These are phyloP conservation scores for Russula brevipes DNA, from an alignment of 768 basidiomycete genomes.

Conservation along the genomic window DNA sequence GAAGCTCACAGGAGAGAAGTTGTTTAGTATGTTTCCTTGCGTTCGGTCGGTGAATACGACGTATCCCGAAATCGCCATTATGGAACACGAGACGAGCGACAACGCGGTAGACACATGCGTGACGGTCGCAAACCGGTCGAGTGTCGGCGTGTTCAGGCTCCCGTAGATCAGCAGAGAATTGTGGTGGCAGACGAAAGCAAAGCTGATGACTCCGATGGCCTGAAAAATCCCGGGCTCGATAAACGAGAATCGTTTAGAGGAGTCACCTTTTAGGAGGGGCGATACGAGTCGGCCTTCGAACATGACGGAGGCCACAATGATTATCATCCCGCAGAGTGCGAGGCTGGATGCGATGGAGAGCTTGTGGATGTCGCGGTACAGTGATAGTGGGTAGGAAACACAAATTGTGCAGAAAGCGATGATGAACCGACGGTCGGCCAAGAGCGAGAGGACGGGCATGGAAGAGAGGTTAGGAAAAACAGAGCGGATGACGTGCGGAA, in stretches of 20 bases:
- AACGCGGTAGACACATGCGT: constrained; percentile 87
- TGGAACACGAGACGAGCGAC: constrained; percentile 78
- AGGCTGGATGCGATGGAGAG: constrained; percentile 88
- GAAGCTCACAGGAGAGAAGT: constrained; percentile 68
- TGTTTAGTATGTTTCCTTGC: constrained; percentile 95
- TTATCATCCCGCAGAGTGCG: constrained; percentile 87
- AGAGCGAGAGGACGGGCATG: constrained; percentile 68
- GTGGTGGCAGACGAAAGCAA: constrained; percentile 96
- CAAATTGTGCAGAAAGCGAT: constrained; percentile 81
- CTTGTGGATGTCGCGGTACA: constrained; percentile 97
- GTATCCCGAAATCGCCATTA: constrained; percentile 82
- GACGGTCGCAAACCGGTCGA: constrained; percentile 88
- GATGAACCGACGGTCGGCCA: constrained; percentile 85
- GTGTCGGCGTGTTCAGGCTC: constrained; percentile 83
- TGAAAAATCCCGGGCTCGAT: constrained; percentile 81
- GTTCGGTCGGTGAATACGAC: constrained; percentile 87
- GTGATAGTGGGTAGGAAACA: constrained; percentile 90
- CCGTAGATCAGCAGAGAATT: constrained; percentile 97
- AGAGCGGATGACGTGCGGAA: constrained; percentile 88
- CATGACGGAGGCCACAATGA: constrained; percentile 84
- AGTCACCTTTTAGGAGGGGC: constrained; percentile 70
- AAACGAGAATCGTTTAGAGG: constrained; percentile 66
- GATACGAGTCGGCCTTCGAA: constrained; percentile 76
- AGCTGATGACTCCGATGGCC: constrained; percentile 96
- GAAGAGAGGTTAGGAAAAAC: constrained; percentile 63